phyloP scores from a whole-genome alignment of 345 rosid genomes.

The Bruguiera gymnorhiza region DNA sequence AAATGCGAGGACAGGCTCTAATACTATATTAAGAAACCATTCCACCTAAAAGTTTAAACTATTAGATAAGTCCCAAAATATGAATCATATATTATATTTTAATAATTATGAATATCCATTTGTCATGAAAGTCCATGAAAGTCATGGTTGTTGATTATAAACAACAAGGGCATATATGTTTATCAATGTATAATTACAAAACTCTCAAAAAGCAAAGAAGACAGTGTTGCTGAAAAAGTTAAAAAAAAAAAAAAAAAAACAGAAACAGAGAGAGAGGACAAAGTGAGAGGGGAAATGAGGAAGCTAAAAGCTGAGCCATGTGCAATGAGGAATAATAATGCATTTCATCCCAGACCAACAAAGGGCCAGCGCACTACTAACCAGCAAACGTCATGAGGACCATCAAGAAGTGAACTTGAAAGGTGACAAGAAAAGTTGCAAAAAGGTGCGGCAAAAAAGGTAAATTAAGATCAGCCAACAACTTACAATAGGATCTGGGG shows the following conservation, averaged over 20 bases:
- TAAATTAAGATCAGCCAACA: not conserved
- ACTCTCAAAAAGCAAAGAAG: not conserved
- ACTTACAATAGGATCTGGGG: constrained; percentile 91
- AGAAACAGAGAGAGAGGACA: constrained; percentile 1
- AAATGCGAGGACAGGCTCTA: not conserved
- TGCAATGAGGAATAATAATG: constrained; percentile 33
- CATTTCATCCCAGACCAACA: constrained; percentile 29
- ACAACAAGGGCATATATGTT: constrained; percentile 14
- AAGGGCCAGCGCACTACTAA: constrained; percentile 11
- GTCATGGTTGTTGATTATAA: not conserved
- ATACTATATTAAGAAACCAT: not conserved
- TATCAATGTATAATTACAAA: constrained; percentile 15
- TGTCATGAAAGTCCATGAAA: not conserved
- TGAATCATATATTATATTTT: not conserved
- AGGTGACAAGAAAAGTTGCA: not conserved
- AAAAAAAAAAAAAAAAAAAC: not conserved
- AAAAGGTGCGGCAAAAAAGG: not conserved
- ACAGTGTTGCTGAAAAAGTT: too few species aligned
- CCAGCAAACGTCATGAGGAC: constrained; percentile 29
- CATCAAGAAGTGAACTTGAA: constrained; percentile 4
- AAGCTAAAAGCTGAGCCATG: constrained; percentile 36
- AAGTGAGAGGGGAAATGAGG: constrained; percentile 12
- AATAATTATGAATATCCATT: constrained; percentile 7
- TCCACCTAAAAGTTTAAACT: not conserved
- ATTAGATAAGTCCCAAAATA: too few species aligned